Evolutionary conservation across 345 rosid species (phyloP), one percentile per base, ranked within the genome.

Genomic region (Hibiscus syriacus): DNA sequence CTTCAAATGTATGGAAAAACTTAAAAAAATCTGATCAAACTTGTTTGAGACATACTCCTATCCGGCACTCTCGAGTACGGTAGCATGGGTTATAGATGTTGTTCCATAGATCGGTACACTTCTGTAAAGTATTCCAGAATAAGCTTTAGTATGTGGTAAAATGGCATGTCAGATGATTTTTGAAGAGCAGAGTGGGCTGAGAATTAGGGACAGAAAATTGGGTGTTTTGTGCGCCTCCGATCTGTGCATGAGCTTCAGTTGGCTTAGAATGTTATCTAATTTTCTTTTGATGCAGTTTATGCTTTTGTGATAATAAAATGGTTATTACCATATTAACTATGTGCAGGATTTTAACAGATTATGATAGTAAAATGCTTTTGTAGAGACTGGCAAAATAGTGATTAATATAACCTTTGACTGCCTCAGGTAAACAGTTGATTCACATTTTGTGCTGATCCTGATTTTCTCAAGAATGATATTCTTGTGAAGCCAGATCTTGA

Each of bases 401-500:
- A 6, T 61, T 39, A 22, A 61, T 16, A 14, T 14, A 64, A 26
- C 38, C 13, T 66, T 62, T 55, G 53, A 29, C 5, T 64, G 7
- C 57, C 7, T 70, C 83, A 90, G 97, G 75, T 90, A 3, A 83
- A 86, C 29, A 80, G 81, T 72, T 79, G 82, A 77, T 88, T 90
- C 64, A 23, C 95, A 17, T 88, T 83, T 70, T 76, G 73, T 48
- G 88, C 60, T 9, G 80, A 67, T 11, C 73, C 81, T 23, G 76
- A 76, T 36, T 92, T 90, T 74, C 80, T 92, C 8, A 78, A 78
- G 58, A 74, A 85, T 39, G 86, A 90, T 75, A 83, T 85, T 39
- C 87, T 93, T n/a, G 96, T 90, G 19, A 90, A 88, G 80, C 92
- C 93, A 22, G 87, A 88, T 55, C 97, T 92, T 0, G 97, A 92